A percentile compares a stretch with the other conserved stretches of the same genome.
phyloP scores from a whole-genome alignment of 2,329 filamentous ascomycete species.

The Monilinia polystroma region DNA sequence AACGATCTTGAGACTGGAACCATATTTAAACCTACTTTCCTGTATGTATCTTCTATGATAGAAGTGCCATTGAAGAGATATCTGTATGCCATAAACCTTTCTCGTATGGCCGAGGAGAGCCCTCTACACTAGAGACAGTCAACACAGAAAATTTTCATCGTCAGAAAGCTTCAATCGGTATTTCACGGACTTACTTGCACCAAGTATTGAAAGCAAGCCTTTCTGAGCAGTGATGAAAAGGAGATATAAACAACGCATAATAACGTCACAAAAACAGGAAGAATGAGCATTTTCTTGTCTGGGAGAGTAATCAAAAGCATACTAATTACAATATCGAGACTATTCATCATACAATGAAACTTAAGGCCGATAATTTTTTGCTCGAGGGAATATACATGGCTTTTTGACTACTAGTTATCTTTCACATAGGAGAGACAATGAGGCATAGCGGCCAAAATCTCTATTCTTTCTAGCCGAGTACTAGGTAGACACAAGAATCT shows the following conservation, averaged over 20 bases:
- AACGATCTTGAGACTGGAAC: background rate
- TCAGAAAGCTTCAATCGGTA: background rate
- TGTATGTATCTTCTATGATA: conserved; percentile 2
- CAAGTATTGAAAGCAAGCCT: background rate
- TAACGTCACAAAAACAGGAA: background rate
- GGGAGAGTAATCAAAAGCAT: background rate
- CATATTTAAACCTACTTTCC: conserved; percentile 1
- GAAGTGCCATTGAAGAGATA: conserved; percentile 11
- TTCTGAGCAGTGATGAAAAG: background rate
- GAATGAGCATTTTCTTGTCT: background rate
- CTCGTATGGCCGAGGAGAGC: background rate
- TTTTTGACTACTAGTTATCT: background rate
- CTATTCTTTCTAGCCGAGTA: background rate
- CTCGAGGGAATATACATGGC: background rate
- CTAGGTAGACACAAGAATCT: background rate
- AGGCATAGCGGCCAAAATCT: background rate
- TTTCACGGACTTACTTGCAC: background rate
- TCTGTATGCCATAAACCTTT: background rate
- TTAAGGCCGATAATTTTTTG: background rate
- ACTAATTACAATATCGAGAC: background rate
- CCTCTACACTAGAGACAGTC: background rate
- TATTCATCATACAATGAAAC: background rate
- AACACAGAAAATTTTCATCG: background rate
- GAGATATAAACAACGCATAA: background rate
- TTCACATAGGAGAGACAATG: background rate